Evolutionary conservation across 2,329 filamentous ascomycete genomes (phyloP).

Genomic region (Fusarium domesticum): DNA sequence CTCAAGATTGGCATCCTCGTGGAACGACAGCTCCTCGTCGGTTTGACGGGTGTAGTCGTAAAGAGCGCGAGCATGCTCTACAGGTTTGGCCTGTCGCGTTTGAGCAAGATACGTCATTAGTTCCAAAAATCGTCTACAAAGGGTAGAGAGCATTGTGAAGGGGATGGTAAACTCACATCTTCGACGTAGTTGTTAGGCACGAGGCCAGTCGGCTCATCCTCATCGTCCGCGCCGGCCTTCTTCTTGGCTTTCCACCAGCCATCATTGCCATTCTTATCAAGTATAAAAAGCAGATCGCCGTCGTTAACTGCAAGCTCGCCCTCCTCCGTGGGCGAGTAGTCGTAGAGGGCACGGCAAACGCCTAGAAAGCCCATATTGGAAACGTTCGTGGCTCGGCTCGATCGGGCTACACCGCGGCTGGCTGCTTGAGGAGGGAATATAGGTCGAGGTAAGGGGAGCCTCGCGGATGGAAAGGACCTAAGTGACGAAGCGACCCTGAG

Average conservation of each 20-base stretch:
- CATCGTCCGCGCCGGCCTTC: constrained; percentile 76
- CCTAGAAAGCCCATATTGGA: constrained; percentile 81
- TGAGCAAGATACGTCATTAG: constrained; percentile 5
- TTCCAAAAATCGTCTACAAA: constrained; percentile 1
- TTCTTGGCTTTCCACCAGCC: constrained; percentile 98
- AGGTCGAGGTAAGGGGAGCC: no score
- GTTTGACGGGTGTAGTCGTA: constrained; percentile 97
- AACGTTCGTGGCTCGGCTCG: constrained; percentile 16
- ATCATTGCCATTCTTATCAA: constrained; percentile 75
- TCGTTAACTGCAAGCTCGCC: constrained; percentile 82
- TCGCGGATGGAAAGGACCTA: background rate
- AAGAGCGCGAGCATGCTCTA: constrained; percentile 78
- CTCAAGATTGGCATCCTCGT: constrained; percentile 77
- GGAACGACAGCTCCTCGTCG: constrained; percentile 94
- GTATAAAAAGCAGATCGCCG: constrained; percentile 82
- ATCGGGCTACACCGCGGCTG: constrained; percentile 21
- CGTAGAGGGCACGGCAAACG: constrained; percentile 86
- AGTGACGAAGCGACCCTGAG: constrained; percentile 3
- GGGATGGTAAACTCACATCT: constrained; percentile 56
- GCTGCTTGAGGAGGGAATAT: constrained; percentile 1
- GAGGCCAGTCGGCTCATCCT: constrained; percentile 85
- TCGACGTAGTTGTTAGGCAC: constrained; percentile 95
- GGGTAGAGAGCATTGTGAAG: background rate
- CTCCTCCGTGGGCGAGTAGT: constrained; percentile 83
- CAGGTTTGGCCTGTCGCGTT: constrained; percentile 52